Base-by-base conservation (phyloP, 2,329 filamentous ascomycete genomes). In the Colletotrichum nymphaeae region DNA sequence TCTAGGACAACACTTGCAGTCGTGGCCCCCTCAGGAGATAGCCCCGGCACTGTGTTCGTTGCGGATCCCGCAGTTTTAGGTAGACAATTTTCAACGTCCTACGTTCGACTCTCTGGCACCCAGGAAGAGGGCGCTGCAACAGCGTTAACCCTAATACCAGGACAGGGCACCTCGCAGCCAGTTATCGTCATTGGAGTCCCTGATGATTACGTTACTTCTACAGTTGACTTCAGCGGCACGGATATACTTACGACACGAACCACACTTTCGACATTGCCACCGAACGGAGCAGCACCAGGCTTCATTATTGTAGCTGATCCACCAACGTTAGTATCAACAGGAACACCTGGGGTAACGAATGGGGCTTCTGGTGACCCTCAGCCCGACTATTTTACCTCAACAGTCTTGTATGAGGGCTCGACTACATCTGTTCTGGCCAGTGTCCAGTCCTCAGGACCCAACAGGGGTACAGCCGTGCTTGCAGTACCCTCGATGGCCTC, bases 1-100 rank as follows among this genome's bases (percentile, higher is more conserved):
- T 26, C 59, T 11, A 32, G 16, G 32, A 69, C 67, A 7, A 69
- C 67, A 5, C 14, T 69, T n/a, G 67, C 67, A 1, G 30, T 69
- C 46, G 12, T 69, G 28, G 35, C 57, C 11, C 42, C 72, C 32
- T 19, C 63, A 28, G 67, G 65, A 9, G 59, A 66, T 12, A 49
- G 7, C 1, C 74, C 75, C 2, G 74, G 75, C 4, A 74, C 72
- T 0, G 63, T 74, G 3, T 68, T 67, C 53, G 56, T 74, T 2
- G 62, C 68, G 2, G 57, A 67, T 24, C 68, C 74, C 6, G 64
- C 65, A 3, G 66, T 62, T 1, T 75, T 72, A 14, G 63, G 58
- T n/a, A 58, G 30, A n/a, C 57, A 58, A 6, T 63, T 63, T 9
- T 30, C 24, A 7, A 69, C 66, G 0, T 52, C 59, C 16, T 69